Evolutionary conservation across 1,284 basidiomycete species (phyloP).

Genomic region (Papiliotrema nemorosa): DNA sequence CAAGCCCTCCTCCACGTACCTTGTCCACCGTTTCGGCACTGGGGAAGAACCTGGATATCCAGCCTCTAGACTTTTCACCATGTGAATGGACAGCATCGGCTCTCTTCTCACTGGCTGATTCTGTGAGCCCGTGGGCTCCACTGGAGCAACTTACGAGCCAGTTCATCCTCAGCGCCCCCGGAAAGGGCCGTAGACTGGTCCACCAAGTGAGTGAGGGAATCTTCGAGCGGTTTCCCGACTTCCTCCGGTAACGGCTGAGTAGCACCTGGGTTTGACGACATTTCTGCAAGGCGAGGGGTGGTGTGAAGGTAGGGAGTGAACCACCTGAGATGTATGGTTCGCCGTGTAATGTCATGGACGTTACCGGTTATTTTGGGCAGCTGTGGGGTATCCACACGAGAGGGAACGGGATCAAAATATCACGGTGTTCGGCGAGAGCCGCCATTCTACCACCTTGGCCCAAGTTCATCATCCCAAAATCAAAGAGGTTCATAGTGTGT

Average conservation of each 20-base stretch:
- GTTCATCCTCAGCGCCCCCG: slow-evolving; percentile 18
- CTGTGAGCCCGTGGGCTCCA: too few relatives aligned
- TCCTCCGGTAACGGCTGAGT: slow-evolving; percentile 23
- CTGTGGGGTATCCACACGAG: too few relatives aligned
- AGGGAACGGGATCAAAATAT: too few relatives aligned
- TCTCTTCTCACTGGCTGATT: slow-evolving; percentile 25
- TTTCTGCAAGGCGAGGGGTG: not conserved
- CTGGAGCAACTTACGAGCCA: slow-evolving; percentile 25
- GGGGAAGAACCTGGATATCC: slow-evolving; percentile 42
- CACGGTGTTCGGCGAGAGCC: too few relatives aligned
- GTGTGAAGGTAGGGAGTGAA: too few relatives aligned
- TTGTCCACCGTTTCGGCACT: slow-evolving; percentile 36
- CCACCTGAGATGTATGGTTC: not conserved
- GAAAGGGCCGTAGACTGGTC: slow-evolving; percentile 12
- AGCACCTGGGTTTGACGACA: slow-evolving; percentile 17
- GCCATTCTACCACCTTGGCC: too few relatives aligned
- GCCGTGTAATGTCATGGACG: not conserved
- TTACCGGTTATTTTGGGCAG: not conserved
- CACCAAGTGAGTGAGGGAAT: slow-evolving; percentile 32
- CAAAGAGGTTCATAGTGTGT: too few relatives aligned
- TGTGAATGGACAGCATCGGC: slow-evolving; percentile 36
- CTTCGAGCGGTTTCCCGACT: slow-evolving; percentile 30
- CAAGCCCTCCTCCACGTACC: slow-evolving; percentile 16
- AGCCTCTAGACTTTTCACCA: slow-evolving; percentile 20
- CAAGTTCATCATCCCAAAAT: too few relatives aligned